Base-by-base conservation (phyloP, 1,284 basidiomycete genomes). In the Irpex sp. region DNA sequence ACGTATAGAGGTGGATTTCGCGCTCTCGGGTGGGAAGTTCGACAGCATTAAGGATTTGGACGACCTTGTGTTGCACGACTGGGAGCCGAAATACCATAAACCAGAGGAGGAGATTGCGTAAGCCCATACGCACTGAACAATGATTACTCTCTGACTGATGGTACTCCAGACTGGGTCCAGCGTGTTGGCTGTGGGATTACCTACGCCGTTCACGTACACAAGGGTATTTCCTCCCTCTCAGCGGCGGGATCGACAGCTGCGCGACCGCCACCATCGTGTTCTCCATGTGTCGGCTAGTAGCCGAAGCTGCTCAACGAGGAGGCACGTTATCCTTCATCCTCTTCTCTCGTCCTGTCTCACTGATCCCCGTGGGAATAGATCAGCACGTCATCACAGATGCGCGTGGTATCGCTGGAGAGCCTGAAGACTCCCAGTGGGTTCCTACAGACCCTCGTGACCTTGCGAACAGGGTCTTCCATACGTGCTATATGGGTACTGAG, bases 171-270 rank as follows among this genome's bases (percentile, higher is more conserved):
- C 81, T 98, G 2, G 97, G 97, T 4, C 97, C 97, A 1, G 97
- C 97, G 3, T 99, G 97, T 74, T 99, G 97, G 97, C 82, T 99
- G 6, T 99, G 97, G 97, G 97, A 99, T 76, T 99, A 99, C 72
- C 85, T 99, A 48, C 85, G 97, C 31, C 88, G 97, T 47, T 98
- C 97, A 11, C 83, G 94, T 4, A 95, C 92, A 0, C 94, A 97
- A 70, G 97, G 97, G 1, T 99, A 96, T 79, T 98, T 99, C 74
- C 79, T 99, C 31, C 97, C 97, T 1, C 83, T 99, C 5, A 97
- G 94, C 61, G 97, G 97, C n/a, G 97, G 97, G 9, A 96, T 99
- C 65, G 97, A 99, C 74, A 95, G 92, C 70, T 99, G 97, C 71
- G 95, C 97, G 1, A 98, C 97, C 0, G 92, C 97, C 0, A 88